Evolutionary conservation across 768 basidiomycete species (phyloP).

Genomic region (Collybia mongolica): DNA sequence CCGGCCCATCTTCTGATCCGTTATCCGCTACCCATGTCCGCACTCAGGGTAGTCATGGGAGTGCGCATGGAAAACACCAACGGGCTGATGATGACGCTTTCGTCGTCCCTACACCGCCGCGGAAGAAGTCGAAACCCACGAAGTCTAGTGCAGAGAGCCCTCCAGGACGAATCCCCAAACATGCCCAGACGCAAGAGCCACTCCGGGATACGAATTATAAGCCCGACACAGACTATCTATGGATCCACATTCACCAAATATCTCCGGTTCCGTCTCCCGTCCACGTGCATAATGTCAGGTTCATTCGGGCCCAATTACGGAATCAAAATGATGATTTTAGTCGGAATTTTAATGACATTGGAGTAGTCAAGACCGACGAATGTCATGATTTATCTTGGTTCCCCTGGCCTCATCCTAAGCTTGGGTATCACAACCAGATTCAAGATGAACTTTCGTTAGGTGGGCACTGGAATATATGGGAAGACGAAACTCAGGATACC

Average conservation of each 20-base stretch:
- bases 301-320: not conserved
- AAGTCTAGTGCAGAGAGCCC: too few relatives aligned
- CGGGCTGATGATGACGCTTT: not conserved
- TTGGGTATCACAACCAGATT: not conserved
- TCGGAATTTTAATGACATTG: too few relatives aligned
- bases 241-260: not conserved
- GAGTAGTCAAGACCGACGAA: too few relatives aligned
- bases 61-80: too few relatives aligned
- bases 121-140: not conserved
- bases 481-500: not conserved
- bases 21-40: not conserved
- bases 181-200: too few relatives aligned
- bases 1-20: slow-evolving; percentile 4
- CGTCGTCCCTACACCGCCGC: not conserved
- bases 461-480: not conserved
- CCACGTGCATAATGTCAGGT: not conserved
- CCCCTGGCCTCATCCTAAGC: slow-evolving; percentile 4
- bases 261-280: not conserved
- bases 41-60: too few relatives aligned
- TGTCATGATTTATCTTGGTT: not conserved
- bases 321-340: too few relatives aligned
- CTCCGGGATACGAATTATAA: not conserved
- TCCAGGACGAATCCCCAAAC: too few relatives aligned
- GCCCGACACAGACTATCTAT: not conserved
- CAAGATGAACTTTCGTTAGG: slow-evolving; percentile 4